Conservation (phyloP, 768 basidiomycete genomes). For the Collybiopsis luxurians region DNA sequence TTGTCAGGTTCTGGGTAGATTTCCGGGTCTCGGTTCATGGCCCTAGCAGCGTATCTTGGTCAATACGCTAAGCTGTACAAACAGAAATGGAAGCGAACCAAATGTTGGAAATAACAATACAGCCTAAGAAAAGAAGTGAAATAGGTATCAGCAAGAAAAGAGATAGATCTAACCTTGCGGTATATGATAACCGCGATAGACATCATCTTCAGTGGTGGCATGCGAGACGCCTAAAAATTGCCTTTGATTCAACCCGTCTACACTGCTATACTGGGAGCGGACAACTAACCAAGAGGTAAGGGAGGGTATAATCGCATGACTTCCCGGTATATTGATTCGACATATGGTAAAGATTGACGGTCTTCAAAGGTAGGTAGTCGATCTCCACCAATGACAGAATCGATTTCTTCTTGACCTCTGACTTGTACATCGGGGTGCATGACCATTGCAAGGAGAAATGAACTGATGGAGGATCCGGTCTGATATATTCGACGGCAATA, state of each 20-base stretch:
- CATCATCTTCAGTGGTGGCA: constrained; percentile 22
- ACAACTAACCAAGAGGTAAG: neutral
- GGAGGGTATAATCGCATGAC: neutral
- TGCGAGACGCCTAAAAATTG: constrained; percentile 13
- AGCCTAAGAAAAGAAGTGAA: constrained; percentile 6
- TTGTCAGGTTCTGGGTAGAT: constrained; percentile 6
- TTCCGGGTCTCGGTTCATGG: constrained; percentile 9
- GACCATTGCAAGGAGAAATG: constrained; percentile 25
- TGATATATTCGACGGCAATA: neutral
- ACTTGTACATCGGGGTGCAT: constrained; percentile 18
- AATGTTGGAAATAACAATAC: constrained; percentile 16
- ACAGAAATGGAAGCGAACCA: neutral
- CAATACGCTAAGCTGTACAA: neutral
- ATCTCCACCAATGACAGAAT: constrained; percentile 12
- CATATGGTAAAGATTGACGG: neutral
- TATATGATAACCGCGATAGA: constrained; percentile 22
- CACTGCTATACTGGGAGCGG: too few relatives aligned
- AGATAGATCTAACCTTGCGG: constrained; percentile 8
- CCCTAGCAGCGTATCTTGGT: neutral
- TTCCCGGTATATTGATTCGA: neutral
- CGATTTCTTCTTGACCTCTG: constrained; percentile 25
- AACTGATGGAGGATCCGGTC: constrained; percentile 10
- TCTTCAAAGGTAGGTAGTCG: neutral
- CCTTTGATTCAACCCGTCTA: neutral
- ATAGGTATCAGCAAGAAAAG: neutral